Base-by-base conservation (phyloP, 2,329 filamentous ascomycete species). In the Venturiaceae sp. region DNA sequence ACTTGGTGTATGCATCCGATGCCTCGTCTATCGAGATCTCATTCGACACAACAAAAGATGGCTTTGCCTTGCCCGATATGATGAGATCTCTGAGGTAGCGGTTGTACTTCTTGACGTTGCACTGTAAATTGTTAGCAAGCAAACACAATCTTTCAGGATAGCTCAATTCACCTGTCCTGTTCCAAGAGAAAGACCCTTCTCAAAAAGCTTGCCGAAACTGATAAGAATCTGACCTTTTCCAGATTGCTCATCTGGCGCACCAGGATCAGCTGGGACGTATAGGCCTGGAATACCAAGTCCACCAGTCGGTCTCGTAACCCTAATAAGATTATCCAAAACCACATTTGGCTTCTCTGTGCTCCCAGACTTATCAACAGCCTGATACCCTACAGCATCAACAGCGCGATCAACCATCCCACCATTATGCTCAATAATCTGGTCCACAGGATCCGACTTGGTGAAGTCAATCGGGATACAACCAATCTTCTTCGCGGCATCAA, bases 91-190 rank as follows among this genome's bases (percentile, higher is more conserved):
- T 77, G 39, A 87, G 70, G 64, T 86, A 84, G 26, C 83, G 75
- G 66, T 87, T 87, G 69, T 87, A 87, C 0, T 79, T 74, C 69
- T 86, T 87, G 63, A 87, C 83, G 62, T 87, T 87, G 71, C 83
- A 86, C 66, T 86, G 83, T 0, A 83, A 83, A 3, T 81, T 84
- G 9, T 80, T 79, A 2, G 87, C 71, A 1, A 77, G 76, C 5
- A 86, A 72, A 1, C 83, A 83, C 80, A 83, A 52, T 23, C 26
- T 37, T 14, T 16, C 26, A 50, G 16, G 28, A 44, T 14, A 23
- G 41, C 7, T 60, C 39, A 54, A 60, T 13, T 28, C 21, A 33
- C 13, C 16, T 46, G 50, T 41, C 8, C 36, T 5, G 41, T 53
- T 54, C 26, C 28, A 58, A 34, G 21, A 9, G 14, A 44, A n/a